These are phyloP conservation scores for Trichosporon faecale DNA, from an alignment of 1,284 basidiomycete species.

Conservation along the genomic window DNA sequence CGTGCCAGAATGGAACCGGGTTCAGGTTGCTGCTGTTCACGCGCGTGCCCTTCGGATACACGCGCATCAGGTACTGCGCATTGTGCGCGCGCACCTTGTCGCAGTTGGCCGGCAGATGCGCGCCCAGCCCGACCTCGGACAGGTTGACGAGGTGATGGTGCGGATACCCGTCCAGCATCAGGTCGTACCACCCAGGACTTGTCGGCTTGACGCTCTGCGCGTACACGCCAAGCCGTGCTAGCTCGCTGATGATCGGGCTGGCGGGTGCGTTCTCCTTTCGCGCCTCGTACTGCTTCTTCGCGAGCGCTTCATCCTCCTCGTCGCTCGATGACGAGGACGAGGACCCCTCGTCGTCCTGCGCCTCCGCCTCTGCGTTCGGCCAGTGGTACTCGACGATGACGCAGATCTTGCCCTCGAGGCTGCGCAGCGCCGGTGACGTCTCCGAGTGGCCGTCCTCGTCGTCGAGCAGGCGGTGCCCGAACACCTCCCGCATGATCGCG, in stretches of 20 bases:
- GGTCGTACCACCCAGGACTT: slow-evolving; percentile 21
- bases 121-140: slow-evolving; percentile 21
- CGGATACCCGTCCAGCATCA: slow-evolving; percentile 13
- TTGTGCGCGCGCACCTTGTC: slow-evolving; percentile 66
- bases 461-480: slow-evolving; percentile 18
- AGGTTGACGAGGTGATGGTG: slow-evolving; percentile 26
- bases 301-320: slow-evolving; percentile 5
- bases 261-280: slow-evolving; percentile 8
- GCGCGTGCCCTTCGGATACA: slow-evolving; percentile 82
- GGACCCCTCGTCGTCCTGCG: neutral
- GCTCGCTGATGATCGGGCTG: slow-evolving; percentile 19
- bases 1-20: slow-evolving; percentile 85
- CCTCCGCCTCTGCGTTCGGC: neutral
- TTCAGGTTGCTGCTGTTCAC: slow-evolving; percentile 84
- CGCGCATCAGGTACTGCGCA: slow-evolving; percentile 75
- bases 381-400: slow-evolving; percentile 27
- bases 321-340: neutral
- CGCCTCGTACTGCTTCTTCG: slow-evolving; percentile 8
- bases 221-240: slow-evolving; percentile 20
- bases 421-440: slow-evolving; percentile 10
- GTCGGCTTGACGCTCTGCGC: slow-evolving; percentile 25
- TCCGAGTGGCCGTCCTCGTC: neutral
- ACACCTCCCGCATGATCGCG: slow-evolving; percentile 22
- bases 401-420: slow-evolving; percentile 20
- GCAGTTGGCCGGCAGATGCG: slow-evolving; percentile 10